Conservation (phyloP, 2,329 filamentous ascomycete species). For the Penicillium janthinellum region DNA sequence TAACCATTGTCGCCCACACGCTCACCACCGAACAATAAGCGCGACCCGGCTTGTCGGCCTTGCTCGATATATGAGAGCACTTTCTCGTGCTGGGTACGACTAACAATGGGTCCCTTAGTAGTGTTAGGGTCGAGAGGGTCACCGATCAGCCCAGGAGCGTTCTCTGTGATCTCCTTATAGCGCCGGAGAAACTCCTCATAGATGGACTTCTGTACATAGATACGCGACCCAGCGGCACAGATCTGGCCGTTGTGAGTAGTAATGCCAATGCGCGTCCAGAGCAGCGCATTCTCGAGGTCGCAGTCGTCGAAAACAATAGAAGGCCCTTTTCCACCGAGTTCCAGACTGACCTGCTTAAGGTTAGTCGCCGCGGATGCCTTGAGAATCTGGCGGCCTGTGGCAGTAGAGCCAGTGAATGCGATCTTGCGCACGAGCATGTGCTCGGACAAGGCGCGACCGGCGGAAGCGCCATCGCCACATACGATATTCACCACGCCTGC, state of each 20-base stretch:
- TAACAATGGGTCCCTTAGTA: slow-evolving; percentile 29
- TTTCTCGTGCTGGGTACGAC: slow-evolving; percentile 23
- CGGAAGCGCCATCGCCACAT: slow-evolving; percentile 63
- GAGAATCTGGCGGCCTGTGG: slow-evolving; percentile 33
- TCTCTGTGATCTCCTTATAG: slow-evolving; percentile 55
- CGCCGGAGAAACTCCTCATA: slow-evolving; percentile 34
- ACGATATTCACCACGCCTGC: slow-evolving; percentile 60
- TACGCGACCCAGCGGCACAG: slow-evolving; percentile 35
- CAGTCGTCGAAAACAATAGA: slow-evolving; percentile 39
- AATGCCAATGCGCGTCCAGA: slow-evolving; percentile 34
- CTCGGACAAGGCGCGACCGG: slow-evolving; percentile 39
- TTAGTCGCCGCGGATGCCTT: slow-evolving; percentile 33
- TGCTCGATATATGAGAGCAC: slow-evolving; percentile 27
- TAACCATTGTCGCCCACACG: slow-evolving; percentile 50
- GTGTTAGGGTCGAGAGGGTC: slow-evolving; percentile 25
- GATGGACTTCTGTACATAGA: slow-evolving; percentile 37
- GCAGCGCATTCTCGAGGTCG: slow-evolving; percentile 35
- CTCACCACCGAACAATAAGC: slow-evolving; percentile 28
- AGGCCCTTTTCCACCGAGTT: slow-evolving; percentile 39
- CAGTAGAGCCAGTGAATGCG: slow-evolving; percentile 37
- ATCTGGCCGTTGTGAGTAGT: slow-evolving; percentile 37
- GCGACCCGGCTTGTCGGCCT: slow-evolving; percentile 23
- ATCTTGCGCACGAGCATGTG: slow-evolving; percentile 37
- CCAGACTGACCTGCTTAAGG: slow-evolving; percentile 38
- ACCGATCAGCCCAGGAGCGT: slow-evolving; percentile 44